Base-by-base conservation (phyloP, 805 yeast genomes). In the Kluyveromyces nonfermentans region DNA sequence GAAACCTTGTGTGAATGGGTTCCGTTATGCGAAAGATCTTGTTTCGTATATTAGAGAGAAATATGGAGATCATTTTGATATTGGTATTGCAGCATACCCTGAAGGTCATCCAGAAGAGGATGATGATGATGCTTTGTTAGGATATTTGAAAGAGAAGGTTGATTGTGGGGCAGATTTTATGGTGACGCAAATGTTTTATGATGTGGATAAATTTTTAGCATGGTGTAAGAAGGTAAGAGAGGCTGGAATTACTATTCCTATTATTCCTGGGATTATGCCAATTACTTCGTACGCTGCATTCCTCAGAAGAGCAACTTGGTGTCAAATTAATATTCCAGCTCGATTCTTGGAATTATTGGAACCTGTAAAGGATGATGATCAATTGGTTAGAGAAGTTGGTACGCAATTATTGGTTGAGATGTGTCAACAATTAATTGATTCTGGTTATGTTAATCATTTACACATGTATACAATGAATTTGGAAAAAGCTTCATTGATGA, bases 181-280 rank as follows among this genome's bases (percentile, higher is more conserved):
- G 45, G 80, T 93, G 50, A 93, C 98, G 3, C 98, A 93, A 65
- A 85, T 93, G 96, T 90, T 93, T 64, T 93, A 93, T 64, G 97
- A 93, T 59, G 93, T 74, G 10, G 96, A 89, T 38, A 75, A 74
- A 47, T 30, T 93, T 90, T 74, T 93, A 46, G 55, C 64, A 10
- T 93, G 98, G 98, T 86, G 93, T 55, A 62, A 71, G 16, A 65
- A 69, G 47, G 74, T 90, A 44, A 75, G 90, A 52, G 78, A 72
- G 18, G 69, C 70, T 18, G 97, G 96, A 18, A 75, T 93, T 50
- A 71, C 71, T 33, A 79, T 85, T 42, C 97, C 97, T 22, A 85
- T 93, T 51, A 82, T 93, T 47, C 98, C 98, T 1, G 98, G 98
- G 12, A 88, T 93, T 64, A 93, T 93, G 98, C 98, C 98, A 18